Conservation (phyloP, 139 green algal species). For the Picochlorum sp. region DNA sequence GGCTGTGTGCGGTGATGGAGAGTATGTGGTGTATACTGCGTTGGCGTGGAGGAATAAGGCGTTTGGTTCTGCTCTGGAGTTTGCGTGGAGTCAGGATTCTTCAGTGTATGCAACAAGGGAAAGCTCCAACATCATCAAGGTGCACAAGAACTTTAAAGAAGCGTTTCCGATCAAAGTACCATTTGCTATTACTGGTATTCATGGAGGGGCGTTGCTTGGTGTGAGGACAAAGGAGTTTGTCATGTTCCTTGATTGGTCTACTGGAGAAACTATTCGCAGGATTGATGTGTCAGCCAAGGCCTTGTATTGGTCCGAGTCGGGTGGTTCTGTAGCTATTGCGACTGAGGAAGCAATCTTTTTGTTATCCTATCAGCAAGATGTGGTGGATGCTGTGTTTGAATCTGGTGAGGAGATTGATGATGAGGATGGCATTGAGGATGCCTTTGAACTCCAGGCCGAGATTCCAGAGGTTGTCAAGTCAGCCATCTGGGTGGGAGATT, state of each 20-base stretch:
- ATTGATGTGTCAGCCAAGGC: constrained; percentile 77
- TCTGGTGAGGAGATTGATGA: constrained; percentile 46
- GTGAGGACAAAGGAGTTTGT: constrained; percentile 81
- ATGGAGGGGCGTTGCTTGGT: constrained; percentile 78
- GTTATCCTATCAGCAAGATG: constrained; percentile 62
- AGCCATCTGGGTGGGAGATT: constrained; percentile 77
- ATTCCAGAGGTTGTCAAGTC: constrained; percentile 64
- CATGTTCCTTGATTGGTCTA: constrained; percentile 94
- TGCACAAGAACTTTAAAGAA: constrained; percentile 78
- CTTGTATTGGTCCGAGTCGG: constrained; percentile 84
- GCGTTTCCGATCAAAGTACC: constrained; percentile 58
- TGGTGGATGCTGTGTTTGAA: constrained; percentile 51
- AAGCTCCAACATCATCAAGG: constrained; percentile 27
- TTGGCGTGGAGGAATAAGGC: constrained; percentile 98
- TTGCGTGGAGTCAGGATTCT: constrained; percentile 85
- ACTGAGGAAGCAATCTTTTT: constrained; percentile 80
- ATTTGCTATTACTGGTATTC: constrained; percentile 80
- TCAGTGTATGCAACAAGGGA: constrained; percentile 77
- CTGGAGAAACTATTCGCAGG: constrained; percentile 65
- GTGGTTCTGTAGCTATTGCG: constrained; percentile 74
- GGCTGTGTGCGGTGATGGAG: constrained; percentile 79
- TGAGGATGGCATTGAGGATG: constrained; percentile 91
- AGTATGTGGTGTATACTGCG: constrained; percentile 99
- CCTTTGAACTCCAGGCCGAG: constrained; percentile 94
- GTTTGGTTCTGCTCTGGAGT: constrained; percentile 85